Conservation (phyloP, 129 eudicot genomes). For the Chrysanthemum seticuspe region DNA sequence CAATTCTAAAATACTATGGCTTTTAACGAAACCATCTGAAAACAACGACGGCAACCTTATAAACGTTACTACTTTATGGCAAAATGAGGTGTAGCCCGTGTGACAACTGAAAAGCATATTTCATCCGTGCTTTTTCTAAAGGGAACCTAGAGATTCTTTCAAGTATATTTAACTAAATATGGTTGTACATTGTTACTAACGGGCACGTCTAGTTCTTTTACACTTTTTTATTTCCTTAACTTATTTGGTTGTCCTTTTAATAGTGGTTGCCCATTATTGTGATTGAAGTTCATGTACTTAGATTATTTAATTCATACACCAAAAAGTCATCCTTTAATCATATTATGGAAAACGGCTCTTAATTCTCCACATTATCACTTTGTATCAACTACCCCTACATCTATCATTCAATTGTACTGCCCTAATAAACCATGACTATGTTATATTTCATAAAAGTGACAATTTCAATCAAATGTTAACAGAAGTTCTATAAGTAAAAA, state of each 20-base stretch:
- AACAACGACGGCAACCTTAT: too few species aligned
- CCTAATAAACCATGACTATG: too few species aligned
- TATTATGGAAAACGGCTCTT: constrained; percentile 6
- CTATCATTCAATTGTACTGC: neutral
- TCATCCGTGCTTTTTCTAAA: too few species aligned
- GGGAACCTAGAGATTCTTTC: too few species aligned
- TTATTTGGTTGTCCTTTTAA: constrained; percentile 1
- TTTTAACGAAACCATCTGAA: too few species aligned
- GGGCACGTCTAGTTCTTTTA: neutral
- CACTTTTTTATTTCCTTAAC: neutral
- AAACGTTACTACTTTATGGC: too few species aligned
- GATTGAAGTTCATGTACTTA: constrained; percentile 11
- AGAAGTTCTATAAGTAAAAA: neutral
- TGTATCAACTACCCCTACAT: constrained; percentile 8
- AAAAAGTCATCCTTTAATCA: constrained; percentile 14
- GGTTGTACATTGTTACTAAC: too few species aligned
- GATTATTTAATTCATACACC: constrained; percentile 16
- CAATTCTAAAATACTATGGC: too few species aligned
- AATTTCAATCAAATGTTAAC: neutral
- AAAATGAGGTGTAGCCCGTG: too few species aligned
- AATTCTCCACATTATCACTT: constrained; percentile 11
- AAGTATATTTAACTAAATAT: too few species aligned
- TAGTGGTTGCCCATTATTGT: constrained; percentile 20
- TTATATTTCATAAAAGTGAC: neutral
- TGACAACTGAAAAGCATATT: too few species aligned